Conservation (phyloP, 1,284 basidiomycete species). For the Melampsora abietis-canadensis region DNA sequence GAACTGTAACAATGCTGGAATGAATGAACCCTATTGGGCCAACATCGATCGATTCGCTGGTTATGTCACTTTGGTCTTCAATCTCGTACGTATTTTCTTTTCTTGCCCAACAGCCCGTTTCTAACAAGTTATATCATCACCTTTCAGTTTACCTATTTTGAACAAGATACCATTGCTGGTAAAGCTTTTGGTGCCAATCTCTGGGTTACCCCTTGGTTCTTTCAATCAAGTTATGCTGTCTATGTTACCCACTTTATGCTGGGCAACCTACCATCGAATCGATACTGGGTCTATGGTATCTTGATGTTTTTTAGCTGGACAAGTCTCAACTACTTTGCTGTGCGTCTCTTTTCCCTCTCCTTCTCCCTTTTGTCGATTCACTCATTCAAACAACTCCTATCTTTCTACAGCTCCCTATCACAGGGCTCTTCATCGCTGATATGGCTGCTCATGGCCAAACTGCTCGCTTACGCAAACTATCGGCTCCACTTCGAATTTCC, state of each 20-base stretch:
- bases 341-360: constrained; percentile 12
- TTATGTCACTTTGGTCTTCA: constrained; percentile 51
- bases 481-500: constrained; percentile 46
- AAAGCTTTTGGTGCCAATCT: constrained; percentile 53
- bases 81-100: constrained; percentile 48
- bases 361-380: background rate
- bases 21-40: constrained; percentile 53
- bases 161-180: constrained; percentile 50
- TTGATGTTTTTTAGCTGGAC: constrained; percentile 52
- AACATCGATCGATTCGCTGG: constrained; percentile 50
- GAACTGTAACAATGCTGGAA: constrained; percentile 52
- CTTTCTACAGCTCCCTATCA: constrained; percentile 25
- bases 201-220: constrained; percentile 53
- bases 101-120: background rate
- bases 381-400: background rate
- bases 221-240: constrained; percentile 51
- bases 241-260: constrained; percentile 53
- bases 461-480: constrained; percentile 50
- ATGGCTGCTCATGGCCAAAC: constrained; percentile 53
- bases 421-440: constrained; percentile 48
- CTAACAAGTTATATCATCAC: background rate
- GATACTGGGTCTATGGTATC: constrained; percentile 53
- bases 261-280: constrained; percentile 52
- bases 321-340: constrained; percentile 51
- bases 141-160: constrained; percentile 51